phyloP scores from a whole-genome alignment of 2,329 filamentous ascomycete genomes.

The Fusarium burgessii region DNA sequence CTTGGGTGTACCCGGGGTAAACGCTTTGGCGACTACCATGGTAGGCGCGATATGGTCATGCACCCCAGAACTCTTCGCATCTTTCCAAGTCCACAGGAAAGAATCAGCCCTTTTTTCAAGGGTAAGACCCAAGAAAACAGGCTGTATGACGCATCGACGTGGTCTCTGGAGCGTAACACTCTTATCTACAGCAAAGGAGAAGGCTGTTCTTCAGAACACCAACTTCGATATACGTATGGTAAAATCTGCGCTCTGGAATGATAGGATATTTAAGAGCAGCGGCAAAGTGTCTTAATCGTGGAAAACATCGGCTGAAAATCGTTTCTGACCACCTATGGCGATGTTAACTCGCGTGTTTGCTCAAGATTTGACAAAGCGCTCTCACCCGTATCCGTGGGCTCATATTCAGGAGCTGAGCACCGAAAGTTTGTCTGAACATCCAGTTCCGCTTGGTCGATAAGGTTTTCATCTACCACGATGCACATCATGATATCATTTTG shows the following conservation, averaged over 20 bases:
- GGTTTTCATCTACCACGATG: neutral
- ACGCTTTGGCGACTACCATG: too few relatives aligned
- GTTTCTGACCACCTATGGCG: neutral
- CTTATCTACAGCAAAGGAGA: neutral
- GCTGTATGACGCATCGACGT: neutral
- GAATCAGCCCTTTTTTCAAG: neutral
- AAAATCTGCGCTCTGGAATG: neutral
- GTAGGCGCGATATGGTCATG: too few relatives aligned
- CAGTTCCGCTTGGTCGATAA: too few relatives aligned
- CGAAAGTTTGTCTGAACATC: too few relatives aligned
- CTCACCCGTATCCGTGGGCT: too few relatives aligned
- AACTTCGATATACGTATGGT: neutral
- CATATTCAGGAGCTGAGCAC: too few relatives aligned
- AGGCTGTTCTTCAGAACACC: neutral
- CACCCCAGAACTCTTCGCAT: neutral
- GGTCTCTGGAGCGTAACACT: neutral
- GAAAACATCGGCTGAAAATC: neutral
- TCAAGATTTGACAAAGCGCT: too few relatives aligned
- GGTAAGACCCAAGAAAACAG: neutral
- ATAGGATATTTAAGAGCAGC: too few relatives aligned
- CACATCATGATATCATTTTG: neutral
- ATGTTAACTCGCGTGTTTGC: neutral
- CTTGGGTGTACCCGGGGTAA: too few relatives aligned
- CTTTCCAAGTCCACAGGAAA: neutral
- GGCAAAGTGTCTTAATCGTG: neutral